These are phyloP conservation scores for Pichia sporocuriosa DNA, from an alignment of 805 yeast species.

Conservation along the genomic window DNA sequence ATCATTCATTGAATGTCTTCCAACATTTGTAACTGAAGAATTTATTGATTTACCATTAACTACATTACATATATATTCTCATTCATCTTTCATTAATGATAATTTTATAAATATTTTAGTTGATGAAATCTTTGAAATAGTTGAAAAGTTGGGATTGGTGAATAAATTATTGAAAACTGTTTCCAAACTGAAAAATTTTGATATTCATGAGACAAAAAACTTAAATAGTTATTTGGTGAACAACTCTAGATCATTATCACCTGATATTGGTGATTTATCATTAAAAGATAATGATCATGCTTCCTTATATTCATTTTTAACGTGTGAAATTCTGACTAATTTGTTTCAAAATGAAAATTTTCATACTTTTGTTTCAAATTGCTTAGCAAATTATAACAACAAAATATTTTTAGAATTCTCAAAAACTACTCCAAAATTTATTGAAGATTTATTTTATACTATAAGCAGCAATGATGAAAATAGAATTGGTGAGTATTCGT, in stretches of 20 bases:
- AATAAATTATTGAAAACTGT: slow-evolving; percentile 6
- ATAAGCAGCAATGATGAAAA: neutral
- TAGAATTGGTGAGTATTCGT: neutral
- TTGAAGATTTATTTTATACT: slow-evolving; percentile 13
- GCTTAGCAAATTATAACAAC: slow-evolving; percentile 20
- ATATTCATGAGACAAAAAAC: slow-evolving; percentile 12
- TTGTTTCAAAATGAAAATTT: slow-evolving; percentile 26
- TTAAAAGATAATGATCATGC: too few relatives aligned
- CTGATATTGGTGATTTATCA: too few relatives aligned
- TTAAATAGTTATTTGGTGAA: slow-evolving; percentile 8
- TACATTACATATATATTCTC: slow-evolving; percentile 27
- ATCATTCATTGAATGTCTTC: slow-evolving; percentile 30
- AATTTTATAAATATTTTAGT: neutral
- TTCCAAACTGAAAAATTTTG: slow-evolving; percentile 9
- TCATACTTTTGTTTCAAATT: slow-evolving; percentile 18
- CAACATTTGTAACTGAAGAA: slow-evolving; percentile 27
- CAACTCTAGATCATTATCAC: slow-evolving; percentile 10
- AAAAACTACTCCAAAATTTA: slow-evolving; percentile 10
- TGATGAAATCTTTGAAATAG: slow-evolving; percentile 6
- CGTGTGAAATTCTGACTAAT: slow-evolving; percentile 28
- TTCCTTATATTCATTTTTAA: slow-evolving; percentile 29
- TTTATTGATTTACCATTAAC: slow-evolving; percentile 29
- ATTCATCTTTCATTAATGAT: slow-evolving; percentile 9
- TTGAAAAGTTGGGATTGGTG: slow-evolving; percentile 2
- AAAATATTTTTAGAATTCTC: slow-evolving; percentile 17